phyloP scores from a whole-genome alignment of 1,284 basidiomycete genomes.

The Crepidotus sp. region DNA sequence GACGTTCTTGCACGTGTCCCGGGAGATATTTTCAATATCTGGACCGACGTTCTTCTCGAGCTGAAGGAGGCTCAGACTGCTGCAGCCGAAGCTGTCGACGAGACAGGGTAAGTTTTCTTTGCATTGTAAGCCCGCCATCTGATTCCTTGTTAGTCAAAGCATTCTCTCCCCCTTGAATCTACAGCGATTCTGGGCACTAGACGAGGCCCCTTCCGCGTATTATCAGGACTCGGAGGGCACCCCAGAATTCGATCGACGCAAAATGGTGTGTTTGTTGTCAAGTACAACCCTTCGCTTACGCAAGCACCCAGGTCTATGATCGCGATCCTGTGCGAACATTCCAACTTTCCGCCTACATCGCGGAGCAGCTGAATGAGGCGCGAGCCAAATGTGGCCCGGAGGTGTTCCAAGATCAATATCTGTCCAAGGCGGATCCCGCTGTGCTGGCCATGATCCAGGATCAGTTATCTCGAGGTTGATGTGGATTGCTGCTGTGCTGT shows the following conservation, averaged over 20 bases:
- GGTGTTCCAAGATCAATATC: slow-evolving; percentile 48
- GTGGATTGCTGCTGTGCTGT: not conserved
- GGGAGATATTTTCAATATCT: slow-evolving; percentile 77
- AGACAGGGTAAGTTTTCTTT: slow-evolving; percentile 17
- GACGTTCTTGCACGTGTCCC: slow-evolving; percentile 65
- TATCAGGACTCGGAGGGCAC: slow-evolving; percentile 55
- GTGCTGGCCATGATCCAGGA: slow-evolving; percentile 63
- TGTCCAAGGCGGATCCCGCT: slow-evolving; percentile 57
- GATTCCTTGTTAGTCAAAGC: slow-evolving; percentile 16
- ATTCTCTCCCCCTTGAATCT: slow-evolving; percentile 30
- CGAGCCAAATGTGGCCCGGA: slow-evolving; percentile 46
- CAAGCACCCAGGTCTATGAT: slow-evolving; percentile 46
- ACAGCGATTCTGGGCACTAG: slow-evolving; percentile 58
- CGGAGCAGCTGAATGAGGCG: slow-evolving; percentile 49
- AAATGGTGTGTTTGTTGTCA: slow-evolving; percentile 38
- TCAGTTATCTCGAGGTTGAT: slow-evolving; percentile 30
- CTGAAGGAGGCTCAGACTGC: slow-evolving; percentile 58
- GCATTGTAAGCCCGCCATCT: not conserved
- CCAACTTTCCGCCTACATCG: slow-evolving; percentile 52
- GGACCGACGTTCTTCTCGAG: slow-evolving; percentile 86
- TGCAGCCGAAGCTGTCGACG: slow-evolving; percentile 32
- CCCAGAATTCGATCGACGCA: slow-evolving; percentile 60
- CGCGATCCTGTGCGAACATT: slow-evolving; percentile 59
- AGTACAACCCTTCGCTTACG: not conserved
- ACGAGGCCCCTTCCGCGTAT: slow-evolving; percentile 44